phyloP scores from a whole-genome alignment of 176 grass and related monocot species.

The Musa itinerans region DNA sequence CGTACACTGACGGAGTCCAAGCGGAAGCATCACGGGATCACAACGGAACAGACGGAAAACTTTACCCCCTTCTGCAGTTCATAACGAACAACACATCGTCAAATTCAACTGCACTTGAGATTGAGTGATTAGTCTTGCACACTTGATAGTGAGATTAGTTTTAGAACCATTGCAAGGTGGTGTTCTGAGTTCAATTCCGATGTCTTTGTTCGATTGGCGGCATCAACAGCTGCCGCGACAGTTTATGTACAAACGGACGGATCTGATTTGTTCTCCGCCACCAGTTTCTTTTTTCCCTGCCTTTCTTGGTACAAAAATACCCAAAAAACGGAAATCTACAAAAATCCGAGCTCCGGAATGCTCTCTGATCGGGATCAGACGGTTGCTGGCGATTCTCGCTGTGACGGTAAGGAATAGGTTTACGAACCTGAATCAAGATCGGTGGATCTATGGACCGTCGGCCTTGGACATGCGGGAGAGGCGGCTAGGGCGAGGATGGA shows the following conservation, averaged over 20 bases:
- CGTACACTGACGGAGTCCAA: not conserved
- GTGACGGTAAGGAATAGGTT: not conserved
- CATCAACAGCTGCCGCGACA: conserved; percentile 13
- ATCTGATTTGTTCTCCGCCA: conserved; percentile 15
- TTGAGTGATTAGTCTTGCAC: not conserved
- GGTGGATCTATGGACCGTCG: conserved; percentile 30
- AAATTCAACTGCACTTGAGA: not conserved
- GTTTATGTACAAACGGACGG: conserved; percentile 28
- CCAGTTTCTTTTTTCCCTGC: not conserved
- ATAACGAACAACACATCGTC: not conserved
- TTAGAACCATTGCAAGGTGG: not conserved
- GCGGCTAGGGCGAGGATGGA: conserved; percentile 26
- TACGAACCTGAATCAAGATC: conserved; percentile 3
- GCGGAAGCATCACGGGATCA: not conserved
- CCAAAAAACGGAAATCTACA: conserved; percentile 6
- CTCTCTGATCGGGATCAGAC: conserved; percentile 4
- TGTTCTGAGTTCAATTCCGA: conserved; percentile 11
- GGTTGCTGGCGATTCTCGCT: not conserved
- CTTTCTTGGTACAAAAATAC: conserved; percentile 12
- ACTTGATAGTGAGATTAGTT: not conserved
- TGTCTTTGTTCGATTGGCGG: conserved; percentile 22
- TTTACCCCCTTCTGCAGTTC: not conserved
- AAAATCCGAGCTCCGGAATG: not conserved
- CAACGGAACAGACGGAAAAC: not conserved
- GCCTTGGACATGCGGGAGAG: conserved; percentile 49